Percentiles rank a stretch among this genome's conserved stretches.
phyloP scores from a whole-genome alignment of 805 yeast genomes.

The Hanseniaspora pseudoguilliermondii region DNA sequence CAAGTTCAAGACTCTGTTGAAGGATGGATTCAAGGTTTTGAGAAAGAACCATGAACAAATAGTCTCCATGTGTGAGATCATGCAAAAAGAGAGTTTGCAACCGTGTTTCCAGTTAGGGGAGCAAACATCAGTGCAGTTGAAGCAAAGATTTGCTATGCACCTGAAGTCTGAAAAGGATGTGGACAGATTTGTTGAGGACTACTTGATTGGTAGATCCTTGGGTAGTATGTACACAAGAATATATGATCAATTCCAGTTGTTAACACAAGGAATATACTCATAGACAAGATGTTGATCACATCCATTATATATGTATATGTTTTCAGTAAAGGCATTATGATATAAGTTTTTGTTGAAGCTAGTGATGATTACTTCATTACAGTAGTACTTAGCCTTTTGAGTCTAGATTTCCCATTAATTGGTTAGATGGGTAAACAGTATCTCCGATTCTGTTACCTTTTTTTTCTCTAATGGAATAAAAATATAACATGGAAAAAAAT shows the following conservation, averaged over 20 bases:
- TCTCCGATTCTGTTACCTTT: too few relatives aligned
- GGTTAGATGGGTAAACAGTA: too few relatives aligned
- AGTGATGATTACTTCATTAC: too few relatives aligned
- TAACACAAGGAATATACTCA: slow-evolving; percentile 89
- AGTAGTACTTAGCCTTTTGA: too few relatives aligned
- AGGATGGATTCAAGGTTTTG: slow-evolving; percentile 59
- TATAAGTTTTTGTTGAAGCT: too few relatives aligned
- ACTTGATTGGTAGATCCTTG: slow-evolving; percentile 63
- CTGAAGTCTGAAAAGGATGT: slow-evolving; percentile 54
- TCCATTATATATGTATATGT: too few relatives aligned
- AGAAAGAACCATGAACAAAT: slow-evolving; percentile 64
- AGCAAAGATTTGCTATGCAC: slow-evolving; percentile 71
- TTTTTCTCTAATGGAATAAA: too few relatives aligned
- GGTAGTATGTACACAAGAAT: slow-evolving; percentile 83
- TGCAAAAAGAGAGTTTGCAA: slow-evolving; percentile 80
- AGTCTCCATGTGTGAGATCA: slow-evolving; percentile 74
- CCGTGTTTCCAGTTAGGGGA: slow-evolving; percentile 90
- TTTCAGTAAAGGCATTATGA: too few relatives aligned
- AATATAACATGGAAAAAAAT: too few relatives aligned
- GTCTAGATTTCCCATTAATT: too few relatives aligned
- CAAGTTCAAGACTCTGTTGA: slow-evolving; percentile 50
- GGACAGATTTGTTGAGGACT: slow-evolving; percentile 65
- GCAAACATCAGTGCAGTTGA: slow-evolving; percentile 62
- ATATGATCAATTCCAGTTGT: slow-evolving; percentile 87
- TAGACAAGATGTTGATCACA: slow-evolving; percentile 17